These are phyloP conservation scores for Fusarium graminum DNA, from an alignment of 2,329 filamentous ascomycete genomes.

Conservation along the genomic window DNA sequence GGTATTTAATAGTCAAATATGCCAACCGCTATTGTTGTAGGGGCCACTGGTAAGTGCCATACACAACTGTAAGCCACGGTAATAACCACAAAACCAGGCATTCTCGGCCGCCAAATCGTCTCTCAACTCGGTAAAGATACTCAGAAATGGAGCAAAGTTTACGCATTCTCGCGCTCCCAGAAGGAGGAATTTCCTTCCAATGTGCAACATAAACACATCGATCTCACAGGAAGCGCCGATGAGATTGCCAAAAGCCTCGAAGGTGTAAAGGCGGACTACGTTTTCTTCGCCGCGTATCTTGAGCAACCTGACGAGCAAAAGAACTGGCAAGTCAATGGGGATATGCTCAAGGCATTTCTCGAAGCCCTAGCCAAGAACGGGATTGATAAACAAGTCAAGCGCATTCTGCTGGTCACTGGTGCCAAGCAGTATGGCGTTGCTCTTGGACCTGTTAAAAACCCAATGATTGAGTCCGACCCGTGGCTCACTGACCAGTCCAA, in stretches of 20 bases:
- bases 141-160: constrained; percentile 14
- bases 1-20: not conserved
- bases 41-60: constrained; percentile 4
- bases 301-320: constrained; percentile 9
- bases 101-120: constrained; percentile 16
- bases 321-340: constrained; percentile 16
- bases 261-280: constrained; percentile 9
- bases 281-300: constrained; percentile 24
- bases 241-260: not conserved
- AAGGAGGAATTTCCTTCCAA: constrained; percentile 23
- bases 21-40: constrained; percentile 19
- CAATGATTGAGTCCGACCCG: constrained; percentile 15
- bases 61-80: not conserved
- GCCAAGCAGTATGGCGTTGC: constrained; percentile 23
- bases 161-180: constrained; percentile 11
- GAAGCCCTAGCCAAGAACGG: constrained; percentile 8
- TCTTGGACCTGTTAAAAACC: constrained; percentile 18
- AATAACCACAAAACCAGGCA: not conserved
- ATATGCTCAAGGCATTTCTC: constrained; percentile 16
- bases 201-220: constrained; percentile 17
- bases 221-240: constrained; percentile 14
- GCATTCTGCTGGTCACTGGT: constrained; percentile 4
- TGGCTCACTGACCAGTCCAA: constrained; percentile 7
- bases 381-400: not conserved
- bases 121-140: constrained; percentile 5